These are phyloP conservation scores for Gamsiella multidivaricata DNA, from an alignment of 192 early-diverging fungal species.

Conservation along the genomic window DNA sequence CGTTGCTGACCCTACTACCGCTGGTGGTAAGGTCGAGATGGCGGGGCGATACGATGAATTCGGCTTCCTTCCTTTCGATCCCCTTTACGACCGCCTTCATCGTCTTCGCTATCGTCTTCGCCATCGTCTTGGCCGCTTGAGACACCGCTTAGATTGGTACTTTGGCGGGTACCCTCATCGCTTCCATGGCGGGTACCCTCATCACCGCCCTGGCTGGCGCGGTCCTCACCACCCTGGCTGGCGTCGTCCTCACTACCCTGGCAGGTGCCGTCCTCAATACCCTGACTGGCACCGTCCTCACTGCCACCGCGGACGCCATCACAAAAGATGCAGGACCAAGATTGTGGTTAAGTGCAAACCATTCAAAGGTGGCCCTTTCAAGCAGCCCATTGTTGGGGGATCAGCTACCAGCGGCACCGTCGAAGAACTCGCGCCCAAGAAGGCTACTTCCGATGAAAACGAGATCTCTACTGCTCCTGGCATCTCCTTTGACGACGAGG, in stretches of 20 bases:
- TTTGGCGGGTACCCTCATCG: no score
- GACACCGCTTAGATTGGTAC: no score
- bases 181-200: no score
- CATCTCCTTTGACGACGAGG: no score
- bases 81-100: not conserved
- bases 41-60: conserved; percentile 17
- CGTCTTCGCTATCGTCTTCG: not conserved
- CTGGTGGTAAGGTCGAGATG: conserved; percentile 4
- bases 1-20: not conserved
- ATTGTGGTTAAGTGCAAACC: no score
- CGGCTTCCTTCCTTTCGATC: not conserved
- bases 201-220: conserved; percentile 1
- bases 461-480: no score
- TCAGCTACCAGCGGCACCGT: no score
- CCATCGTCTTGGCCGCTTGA: not conserved
- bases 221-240: not conserved
- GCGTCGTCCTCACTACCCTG: not conserved
- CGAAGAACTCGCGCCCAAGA: no score
- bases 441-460: no score
- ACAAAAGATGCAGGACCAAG: conserved; percentile 33
- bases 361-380: no score
- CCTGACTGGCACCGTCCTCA: not conserved
- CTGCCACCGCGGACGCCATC: not conserved
- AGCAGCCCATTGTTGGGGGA: no score
- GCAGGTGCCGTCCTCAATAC: conserved; percentile 1